Conservation (phyloP, 2,329 filamentous ascomycete species). For the Coniochaeta pulveracea region DNA sequence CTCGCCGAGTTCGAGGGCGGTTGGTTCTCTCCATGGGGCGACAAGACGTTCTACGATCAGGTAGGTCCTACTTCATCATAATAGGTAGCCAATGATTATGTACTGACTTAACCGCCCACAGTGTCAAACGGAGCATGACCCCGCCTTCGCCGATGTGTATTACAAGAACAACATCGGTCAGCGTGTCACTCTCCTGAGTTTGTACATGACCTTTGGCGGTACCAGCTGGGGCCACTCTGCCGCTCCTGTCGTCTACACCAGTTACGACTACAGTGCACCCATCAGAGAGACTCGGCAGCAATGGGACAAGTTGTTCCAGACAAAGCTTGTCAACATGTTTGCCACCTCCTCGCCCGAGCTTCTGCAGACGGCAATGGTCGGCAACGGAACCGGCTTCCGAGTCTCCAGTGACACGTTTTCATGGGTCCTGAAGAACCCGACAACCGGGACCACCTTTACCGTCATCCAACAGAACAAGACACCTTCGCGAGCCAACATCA, state of each 20-base stretch:
- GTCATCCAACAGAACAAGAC: constrained; percentile 33
- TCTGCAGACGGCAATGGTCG: constrained; percentile 39
- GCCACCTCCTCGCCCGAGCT: constrained; percentile 38
- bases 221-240: constrained; percentile 43
- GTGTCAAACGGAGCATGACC: constrained; percentile 31
- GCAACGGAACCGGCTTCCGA: constrained; percentile 36
- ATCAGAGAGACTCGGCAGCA: constrained; percentile 42
- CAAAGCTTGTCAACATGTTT: constrained; percentile 42
- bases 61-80: constrained; percentile 6
- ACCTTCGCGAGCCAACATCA: constrained; percentile 27
- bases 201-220: constrained; percentile 44
- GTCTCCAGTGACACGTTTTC: constrained; percentile 30
- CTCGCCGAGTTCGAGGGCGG: constrained; percentile 43
- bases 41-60: constrained; percentile 35
- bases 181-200: constrained; percentile 31
- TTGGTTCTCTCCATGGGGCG: constrained; percentile 41
- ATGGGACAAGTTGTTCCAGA: constrained; percentile 39
- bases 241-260: constrained; percentile 35
- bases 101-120: background rate
- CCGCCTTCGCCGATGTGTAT: constrained; percentile 40
- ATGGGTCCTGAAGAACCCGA: constrained; percentile 39
- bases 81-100: background rate
- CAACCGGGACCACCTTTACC: constrained; percentile 37
- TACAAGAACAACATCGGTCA: constrained; percentile 45
- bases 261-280: constrained; percentile 33